phyloP scores from a whole-genome alignment of 345 rosid species.

The Luvunga scandens region DNA sequence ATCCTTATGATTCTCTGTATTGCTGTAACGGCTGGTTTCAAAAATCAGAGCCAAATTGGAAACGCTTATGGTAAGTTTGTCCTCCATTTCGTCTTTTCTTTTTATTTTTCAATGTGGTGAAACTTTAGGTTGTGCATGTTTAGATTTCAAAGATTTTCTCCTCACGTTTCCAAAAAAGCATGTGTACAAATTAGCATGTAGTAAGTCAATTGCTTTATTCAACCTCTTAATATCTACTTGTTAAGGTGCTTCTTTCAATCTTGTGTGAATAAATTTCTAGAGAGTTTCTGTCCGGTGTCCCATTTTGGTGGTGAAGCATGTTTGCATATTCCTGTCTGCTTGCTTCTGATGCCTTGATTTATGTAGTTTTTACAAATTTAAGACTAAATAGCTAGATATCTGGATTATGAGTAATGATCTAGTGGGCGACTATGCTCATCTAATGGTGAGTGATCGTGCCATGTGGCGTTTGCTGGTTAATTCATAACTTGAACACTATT shows the following conservation, averaged over 20 bases:
- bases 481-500: too few relatives aligned
- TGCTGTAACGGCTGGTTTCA: constrained; percentile 68
- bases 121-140: not conserved
- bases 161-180: not conserved
- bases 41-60: constrained; percentile 69
- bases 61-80: constrained; percentile 68
- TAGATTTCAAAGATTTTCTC: not conserved
- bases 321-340: not conserved
- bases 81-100: not conserved
- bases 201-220: not conserved
- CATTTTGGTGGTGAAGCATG: not conserved
- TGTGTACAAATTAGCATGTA: not conserved
- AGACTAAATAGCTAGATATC: not conserved
- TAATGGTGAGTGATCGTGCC: too few relatives aligned
- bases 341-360: not conserved
- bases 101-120: not conserved
- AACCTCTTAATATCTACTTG: not conserved
- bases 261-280: not conserved
- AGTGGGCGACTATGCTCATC: too few relatives aligned
- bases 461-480: too few relatives aligned
- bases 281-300: not conserved
- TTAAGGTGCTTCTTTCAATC: not conserved
- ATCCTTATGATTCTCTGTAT: constrained; percentile 76
- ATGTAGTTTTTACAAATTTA: not conserved
- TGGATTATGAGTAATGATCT: not conserved